phyloP scores from a whole-genome alignment of 257 asterid genomes.

The Lantana camara region DNA sequence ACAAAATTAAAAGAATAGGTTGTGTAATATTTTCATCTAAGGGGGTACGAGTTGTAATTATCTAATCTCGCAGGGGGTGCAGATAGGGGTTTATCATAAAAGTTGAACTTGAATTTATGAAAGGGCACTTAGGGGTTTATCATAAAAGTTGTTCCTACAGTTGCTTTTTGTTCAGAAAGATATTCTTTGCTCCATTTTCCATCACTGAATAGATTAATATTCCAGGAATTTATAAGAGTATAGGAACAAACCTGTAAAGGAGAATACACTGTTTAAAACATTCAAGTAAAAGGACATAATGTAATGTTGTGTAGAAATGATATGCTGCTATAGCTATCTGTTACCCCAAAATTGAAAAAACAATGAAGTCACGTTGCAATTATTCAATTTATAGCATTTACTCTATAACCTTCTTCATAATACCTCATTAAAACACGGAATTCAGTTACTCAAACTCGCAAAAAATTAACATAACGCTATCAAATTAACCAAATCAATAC shows the following conservation, averaged over 20 bases:
- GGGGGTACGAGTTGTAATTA: too few relatives aligned
- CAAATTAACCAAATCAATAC: neutral
- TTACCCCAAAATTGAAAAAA: neutral
- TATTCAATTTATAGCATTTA: too few relatives aligned
- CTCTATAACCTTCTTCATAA: constrained; percentile 7
- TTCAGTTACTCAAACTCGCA: constrained; percentile 17
- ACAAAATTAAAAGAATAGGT: too few relatives aligned
- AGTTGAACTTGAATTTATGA: too few relatives aligned
- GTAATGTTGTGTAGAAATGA: neutral
- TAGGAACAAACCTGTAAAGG: too few relatives aligned
- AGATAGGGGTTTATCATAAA: too few relatives aligned
- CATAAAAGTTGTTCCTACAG: constrained; percentile 16
- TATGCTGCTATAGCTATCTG: too few relatives aligned
- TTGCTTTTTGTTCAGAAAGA: constrained; percentile 14
- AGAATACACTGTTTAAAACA: neutral
- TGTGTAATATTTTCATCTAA: too few relatives aligned
- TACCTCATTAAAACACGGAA: constrained; percentile 9
- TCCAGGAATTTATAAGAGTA: neutral
- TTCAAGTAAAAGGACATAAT: neutral
- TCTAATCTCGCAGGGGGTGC: too few relatives aligned
- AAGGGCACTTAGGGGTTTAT: neutral
- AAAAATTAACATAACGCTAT: neutral
- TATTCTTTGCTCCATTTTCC: constrained; percentile 24
- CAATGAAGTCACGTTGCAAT: too few relatives aligned
- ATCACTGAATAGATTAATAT: neutral